Conservation (phyloP, 1,139 yeast species). For the Protomyces lactucae-debilis region DNA sequence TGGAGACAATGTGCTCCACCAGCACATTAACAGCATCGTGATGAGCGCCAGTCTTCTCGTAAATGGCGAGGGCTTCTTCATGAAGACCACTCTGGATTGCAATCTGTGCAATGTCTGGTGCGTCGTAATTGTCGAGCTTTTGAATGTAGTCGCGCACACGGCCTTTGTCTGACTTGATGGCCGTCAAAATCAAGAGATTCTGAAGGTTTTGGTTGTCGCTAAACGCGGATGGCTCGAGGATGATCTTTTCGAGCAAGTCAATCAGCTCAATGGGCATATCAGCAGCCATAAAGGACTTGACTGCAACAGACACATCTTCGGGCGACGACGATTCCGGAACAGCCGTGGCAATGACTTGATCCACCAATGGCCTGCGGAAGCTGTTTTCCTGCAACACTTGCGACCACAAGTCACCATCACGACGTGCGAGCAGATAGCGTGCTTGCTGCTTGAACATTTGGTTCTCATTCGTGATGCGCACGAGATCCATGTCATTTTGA, state of each 20-base stretch:
- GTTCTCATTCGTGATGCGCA: conserved; percentile 89
- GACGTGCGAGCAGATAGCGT: conserved; percentile 79
- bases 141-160: conserved; percentile 82
- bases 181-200: conserved; percentile 85
- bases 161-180: conserved; percentile 88
- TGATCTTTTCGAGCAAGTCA: conserved; percentile 90
- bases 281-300: conserved; percentile 94
- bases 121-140: conserved; percentile 84
- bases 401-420: conserved; percentile 77
- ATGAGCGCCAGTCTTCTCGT: conserved; percentile 75
- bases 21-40: conserved; percentile 80
- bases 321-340: conserved; percentile 94
- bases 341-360: conserved; percentile 88
- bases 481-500: conserved; percentile 79
- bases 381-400: conserved; percentile 73
- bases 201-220: conserved; percentile 91
- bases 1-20: conserved; percentile 86
- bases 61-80: conserved; percentile 94
- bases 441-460: conserved; percentile 99
- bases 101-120: conserved; percentile 87
- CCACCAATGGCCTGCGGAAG: conserved; percentile 86
- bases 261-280: conserved; percentile 88
- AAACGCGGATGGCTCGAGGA: conserved; percentile 94
- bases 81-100: conserved; percentile 81
- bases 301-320: conserved; percentile 92